Evolutionary conservation across 2,329 filamentous ascomycete genomes (phyloP), one percentile per base, ranked within the genome.

Genomic region (Phymatotrichopsis omnivora): DNA sequence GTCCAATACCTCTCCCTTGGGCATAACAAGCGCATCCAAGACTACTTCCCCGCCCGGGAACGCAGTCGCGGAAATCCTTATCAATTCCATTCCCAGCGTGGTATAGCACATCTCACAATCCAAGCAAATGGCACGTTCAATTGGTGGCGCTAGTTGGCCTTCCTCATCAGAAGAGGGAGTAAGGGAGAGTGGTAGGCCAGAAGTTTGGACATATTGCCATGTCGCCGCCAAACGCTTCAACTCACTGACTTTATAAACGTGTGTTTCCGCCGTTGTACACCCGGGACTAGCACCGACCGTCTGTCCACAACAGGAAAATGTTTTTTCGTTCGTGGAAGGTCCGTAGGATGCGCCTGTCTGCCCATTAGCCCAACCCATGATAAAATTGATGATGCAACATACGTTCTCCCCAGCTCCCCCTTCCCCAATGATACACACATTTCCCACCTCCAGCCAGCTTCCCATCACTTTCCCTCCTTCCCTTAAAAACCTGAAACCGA

Each of bases 101-200:
- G 93, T 98, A 60, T 93, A 96, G 4, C 84, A 85, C 91, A 98
- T 98, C 61, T 98, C 91, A 59, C 91, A 96, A 62, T 98, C 91
- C 58, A 98, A 89, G 53, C 78, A 82, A 8, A 96, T 77, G 2
- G 82, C 84, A 27, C 74, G 74, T 34, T 52, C 51, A 12, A 51
- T 45, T 32, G n/a, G 23, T 35, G 43, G 44, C 7, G 49, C 43
- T 37, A 38, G 46, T 10, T 35, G 28, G 19, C 27, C 23, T 35
- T 46, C 29, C 41, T 72, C 66, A 1, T 63, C 58, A 0, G 68
- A 66, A 1, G 67, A 69, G 19, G 35, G 11, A 17, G 12, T 7
- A 31, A 22, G 32, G n/a, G 22, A 5, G 2, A 65, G 57, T 1
- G 67, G 62, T 54, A 85, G 86, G 10, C 70, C 64, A 0, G 87